Percentiles rank a stretch among this genome's conserved stretches.
Conservation (phyloP, 768 basidiomycete species). For the Dacryopinax primogenitus region DNA sequence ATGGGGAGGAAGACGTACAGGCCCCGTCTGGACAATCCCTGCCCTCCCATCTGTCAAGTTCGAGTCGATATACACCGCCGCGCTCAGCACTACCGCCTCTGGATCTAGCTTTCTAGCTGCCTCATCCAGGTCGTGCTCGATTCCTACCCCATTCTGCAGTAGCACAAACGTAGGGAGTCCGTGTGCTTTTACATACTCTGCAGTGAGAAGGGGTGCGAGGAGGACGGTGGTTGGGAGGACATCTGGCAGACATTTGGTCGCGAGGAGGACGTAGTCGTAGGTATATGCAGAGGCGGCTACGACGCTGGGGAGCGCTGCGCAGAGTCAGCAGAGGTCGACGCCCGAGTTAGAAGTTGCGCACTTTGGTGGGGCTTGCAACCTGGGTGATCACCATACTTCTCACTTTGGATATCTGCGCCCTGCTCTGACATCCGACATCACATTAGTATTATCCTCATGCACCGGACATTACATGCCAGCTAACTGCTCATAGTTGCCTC, state of each 20-base stretch:
- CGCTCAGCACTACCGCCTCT: conserved; percentile 22
- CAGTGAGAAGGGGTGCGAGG: conserved; percentile 23
- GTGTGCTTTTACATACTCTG: conserved; percentile 19
- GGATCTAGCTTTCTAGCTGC: conserved; percentile 16
- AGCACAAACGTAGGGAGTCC: conserved; percentile 14
- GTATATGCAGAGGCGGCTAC: conserved; percentile 23
- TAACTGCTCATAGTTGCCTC: conserved; percentile 24
- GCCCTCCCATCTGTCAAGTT: conserved; percentile 13
- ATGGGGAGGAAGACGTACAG: conserved; percentile 10
- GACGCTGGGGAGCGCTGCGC: conserved; percentile 23
- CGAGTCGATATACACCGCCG: conserved; percentile 10
- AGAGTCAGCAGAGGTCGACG: not conserved
- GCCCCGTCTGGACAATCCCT: conserved; percentile 13
- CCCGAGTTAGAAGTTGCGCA: conserved; percentile 11
- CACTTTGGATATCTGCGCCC: conserved; percentile 21
- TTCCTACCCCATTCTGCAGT: conserved; percentile 26
- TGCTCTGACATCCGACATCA: conserved; percentile 7
- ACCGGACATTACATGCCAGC: not conserved
- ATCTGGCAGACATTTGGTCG: conserved; percentile 28
- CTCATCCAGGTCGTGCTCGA: conserved; percentile 24
- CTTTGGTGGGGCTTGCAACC: conserved; percentile 26
- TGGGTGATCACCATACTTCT: conserved; percentile 23
- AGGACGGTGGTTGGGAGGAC: conserved; percentile 23
- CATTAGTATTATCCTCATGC: not conserved
- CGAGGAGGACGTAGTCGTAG: conserved; percentile 25